phyloP scores from a whole-genome alignment of 768 basidiomycete genomes.

The Leccinum uliginosum region DNA sequence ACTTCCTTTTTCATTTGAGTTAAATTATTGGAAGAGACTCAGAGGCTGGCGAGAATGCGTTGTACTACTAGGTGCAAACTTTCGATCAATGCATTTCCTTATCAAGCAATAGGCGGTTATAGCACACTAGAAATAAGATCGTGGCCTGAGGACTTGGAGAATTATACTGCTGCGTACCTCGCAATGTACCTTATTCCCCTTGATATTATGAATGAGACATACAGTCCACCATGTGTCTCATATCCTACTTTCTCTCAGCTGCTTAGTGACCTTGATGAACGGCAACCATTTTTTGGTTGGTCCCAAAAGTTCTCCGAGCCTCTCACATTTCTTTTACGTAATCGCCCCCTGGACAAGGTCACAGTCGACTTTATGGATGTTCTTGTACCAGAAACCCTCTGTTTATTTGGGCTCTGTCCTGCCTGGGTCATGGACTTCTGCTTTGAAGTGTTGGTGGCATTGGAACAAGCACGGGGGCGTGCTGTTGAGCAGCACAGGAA shows the following conservation, averaged over 20 bases:
- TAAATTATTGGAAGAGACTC: no score
- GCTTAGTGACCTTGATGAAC: background rate
- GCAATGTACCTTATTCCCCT: background rate
- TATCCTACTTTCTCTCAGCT: background rate
- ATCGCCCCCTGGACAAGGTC: background rate
- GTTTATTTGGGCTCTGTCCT: background rate
- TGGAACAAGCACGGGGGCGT: background rate
- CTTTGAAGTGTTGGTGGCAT: background rate
- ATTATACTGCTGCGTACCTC: background rate
- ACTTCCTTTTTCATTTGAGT: no score
- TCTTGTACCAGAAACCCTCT: background rate
- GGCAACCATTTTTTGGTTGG: background rate
- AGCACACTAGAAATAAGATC: no score
- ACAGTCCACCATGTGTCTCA: background rate
- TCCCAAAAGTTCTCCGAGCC: background rate
- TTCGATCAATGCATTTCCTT: no score
- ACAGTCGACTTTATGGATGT: background rate
- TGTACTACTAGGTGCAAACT: no score
- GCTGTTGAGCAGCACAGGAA: background rate
- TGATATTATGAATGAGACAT: background rate
- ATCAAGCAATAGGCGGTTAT: no score
- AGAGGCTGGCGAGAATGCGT: no score
- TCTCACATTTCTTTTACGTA: background rate
- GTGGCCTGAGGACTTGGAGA: background rate
- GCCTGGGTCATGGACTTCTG: background rate